Evolutionary conservation across 768 basidiomycete species (phyloP).

Genomic region (Hysterangium stoloniferum): DNA sequence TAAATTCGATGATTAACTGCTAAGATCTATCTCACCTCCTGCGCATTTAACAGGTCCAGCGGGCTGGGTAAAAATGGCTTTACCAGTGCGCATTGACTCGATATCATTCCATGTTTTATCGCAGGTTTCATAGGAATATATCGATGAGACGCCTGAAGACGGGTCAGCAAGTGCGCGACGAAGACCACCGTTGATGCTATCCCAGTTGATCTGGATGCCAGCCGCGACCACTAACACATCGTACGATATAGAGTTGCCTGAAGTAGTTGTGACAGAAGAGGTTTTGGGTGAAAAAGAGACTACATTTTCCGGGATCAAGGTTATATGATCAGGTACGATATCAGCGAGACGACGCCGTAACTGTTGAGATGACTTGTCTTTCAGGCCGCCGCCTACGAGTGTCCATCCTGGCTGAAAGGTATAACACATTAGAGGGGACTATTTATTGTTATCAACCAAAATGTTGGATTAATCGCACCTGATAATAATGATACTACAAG

Average conservation of each 20-base stretch:
- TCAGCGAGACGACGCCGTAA: slow-evolving; percentile 58
- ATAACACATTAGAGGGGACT: slow-evolving; percentile 9
- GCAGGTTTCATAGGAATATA: slow-evolving; percentile 85
- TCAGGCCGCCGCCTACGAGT: slow-evolving; percentile 83
- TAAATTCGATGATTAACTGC: not conserved
- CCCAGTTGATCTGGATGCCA: slow-evolving; percentile 83
- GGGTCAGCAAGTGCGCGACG: slow-evolving; percentile 69
- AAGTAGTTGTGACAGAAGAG: slow-evolving; percentile 64
- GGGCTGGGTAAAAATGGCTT: slow-evolving; percentile 93
- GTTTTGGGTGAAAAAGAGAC: slow-evolving; percentile 65
- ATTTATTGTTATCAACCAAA: not conserved
- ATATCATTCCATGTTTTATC: slow-evolving; percentile 87
- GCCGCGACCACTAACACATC: slow-evolving; percentile 85
- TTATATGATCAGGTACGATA: slow-evolving; percentile 69
- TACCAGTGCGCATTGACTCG: slow-evolving; percentile 63
- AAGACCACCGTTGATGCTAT: slow-evolving; percentile 69
- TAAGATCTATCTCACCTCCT: slow-evolving; percentile 45
- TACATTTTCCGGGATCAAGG: slow-evolving; percentile 64
- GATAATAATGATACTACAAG: slow-evolving; percentile 71
- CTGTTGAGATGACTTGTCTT: slow-evolving; percentile 45
- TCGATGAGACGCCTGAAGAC: slow-evolving; percentile 77
- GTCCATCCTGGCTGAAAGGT: slow-evolving; percentile 85
- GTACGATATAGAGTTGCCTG: slow-evolving; percentile 67
- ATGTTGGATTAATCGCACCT: slow-evolving; percentile 34
- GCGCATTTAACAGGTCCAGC: slow-evolving; percentile 91